Evolutionary conservation across 2,329 filamentous ascomycete genomes (phyloP).

Genomic region (Seiridium cupressi): DNA sequence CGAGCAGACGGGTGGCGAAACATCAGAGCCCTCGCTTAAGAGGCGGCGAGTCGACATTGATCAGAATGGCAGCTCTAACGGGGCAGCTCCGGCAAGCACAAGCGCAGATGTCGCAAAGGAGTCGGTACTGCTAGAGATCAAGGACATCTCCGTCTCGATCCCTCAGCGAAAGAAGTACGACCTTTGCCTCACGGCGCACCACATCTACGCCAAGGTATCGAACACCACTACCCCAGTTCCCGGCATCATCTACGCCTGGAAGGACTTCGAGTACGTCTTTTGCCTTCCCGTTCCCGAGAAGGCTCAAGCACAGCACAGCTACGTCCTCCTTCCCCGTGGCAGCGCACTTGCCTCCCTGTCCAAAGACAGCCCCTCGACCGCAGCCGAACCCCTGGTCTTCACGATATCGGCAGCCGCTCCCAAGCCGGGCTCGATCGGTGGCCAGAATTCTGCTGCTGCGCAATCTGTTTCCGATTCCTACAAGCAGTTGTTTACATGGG

Average conservation of each 20-base stretch:
- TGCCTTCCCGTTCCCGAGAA: constrained; percentile 66
- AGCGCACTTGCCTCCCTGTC: constrained; percentile 45
- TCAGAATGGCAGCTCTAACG: constrained; percentile 23
- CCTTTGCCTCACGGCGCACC: constrained; percentile 58
- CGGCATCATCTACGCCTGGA: constrained; percentile 58
- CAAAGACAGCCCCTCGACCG: constrained; percentile 38
- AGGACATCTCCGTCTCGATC: constrained; percentile 65
- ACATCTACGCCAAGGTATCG: constrained; percentile 55
- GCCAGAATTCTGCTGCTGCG: constrained; percentile 47
- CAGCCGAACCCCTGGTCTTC: constrained; percentile 60
- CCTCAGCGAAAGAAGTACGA: constrained; percentile 69
- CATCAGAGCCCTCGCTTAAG: constrained; percentile 47
- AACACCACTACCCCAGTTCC: constrained; percentile 50
- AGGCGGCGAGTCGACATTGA: constrained; percentile 49
- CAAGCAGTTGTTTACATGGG: constrained; percentile 60
- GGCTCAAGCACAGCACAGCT: constrained; percentile 64
- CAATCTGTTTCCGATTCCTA: constrained; percentile 57
- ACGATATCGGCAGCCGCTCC: constrained; percentile 59
- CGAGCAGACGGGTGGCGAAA: constrained; percentile 34
- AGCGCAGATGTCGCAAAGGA: constrained; percentile 45
- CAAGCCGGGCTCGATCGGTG: constrained; percentile 57
- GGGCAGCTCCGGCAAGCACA: constrained; percentile 16
- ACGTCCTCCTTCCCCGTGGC: constrained; percentile 58
- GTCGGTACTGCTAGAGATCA: constrained; percentile 55
- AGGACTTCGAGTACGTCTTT: constrained; percentile 62